Conservation (phyloP, 805 yeast species). For the Yueomyces sinensis region DNA sequence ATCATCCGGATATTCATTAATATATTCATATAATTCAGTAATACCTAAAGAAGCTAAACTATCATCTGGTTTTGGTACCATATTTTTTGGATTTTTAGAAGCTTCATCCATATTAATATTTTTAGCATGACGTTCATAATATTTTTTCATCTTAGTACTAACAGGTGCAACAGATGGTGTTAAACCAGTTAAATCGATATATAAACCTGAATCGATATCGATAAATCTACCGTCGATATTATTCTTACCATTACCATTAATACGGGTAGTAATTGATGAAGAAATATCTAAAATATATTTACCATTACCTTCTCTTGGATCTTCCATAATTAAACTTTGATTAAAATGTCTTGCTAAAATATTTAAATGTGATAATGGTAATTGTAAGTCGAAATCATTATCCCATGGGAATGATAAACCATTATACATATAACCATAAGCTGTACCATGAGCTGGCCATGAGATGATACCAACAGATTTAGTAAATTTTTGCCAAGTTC, state of each 20-base stretch:
- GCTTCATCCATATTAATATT: not conserved
- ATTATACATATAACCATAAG: slow-evolving; percentile 53
- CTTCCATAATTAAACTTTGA: slow-evolving; percentile 35
- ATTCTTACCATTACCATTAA: slow-evolving; percentile 43
- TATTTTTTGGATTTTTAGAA: not conserved
- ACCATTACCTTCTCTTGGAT: slow-evolving; percentile 39
- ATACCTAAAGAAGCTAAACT: slow-evolving; percentile 4
- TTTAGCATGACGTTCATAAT: not conserved
- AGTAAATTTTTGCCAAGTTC: slow-evolving; percentile 40
- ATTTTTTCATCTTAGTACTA: slow-evolving; percentile 4
- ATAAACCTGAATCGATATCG: slow-evolving; percentile 56
- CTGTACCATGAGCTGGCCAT: slow-evolving; percentile 57
- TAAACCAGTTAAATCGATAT: slow-evolving; percentile 60
- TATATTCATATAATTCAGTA: slow-evolving; percentile 4
- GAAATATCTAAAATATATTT: slow-evolving; percentile 40
- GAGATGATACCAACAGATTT: slow-evolving; percentile 33
- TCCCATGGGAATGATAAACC: slow-evolving; percentile 58
- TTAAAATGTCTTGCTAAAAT: slow-evolving; percentile 29
- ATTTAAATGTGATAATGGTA: slow-evolving; percentile 37
- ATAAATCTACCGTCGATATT: slow-evolving; percentile 64
- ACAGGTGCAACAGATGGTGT: slow-evolving; percentile 29
- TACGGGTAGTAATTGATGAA: slow-evolving; percentile 39
- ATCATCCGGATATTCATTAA: slow-evolving; percentile 4
- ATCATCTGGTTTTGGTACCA: slow-evolving; percentile 2
- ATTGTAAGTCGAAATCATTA: slow-evolving; percentile 50